Conservation (phyloP, 2,329 filamentous ascomycete species). For the Elsinoe necatrix region DNA sequence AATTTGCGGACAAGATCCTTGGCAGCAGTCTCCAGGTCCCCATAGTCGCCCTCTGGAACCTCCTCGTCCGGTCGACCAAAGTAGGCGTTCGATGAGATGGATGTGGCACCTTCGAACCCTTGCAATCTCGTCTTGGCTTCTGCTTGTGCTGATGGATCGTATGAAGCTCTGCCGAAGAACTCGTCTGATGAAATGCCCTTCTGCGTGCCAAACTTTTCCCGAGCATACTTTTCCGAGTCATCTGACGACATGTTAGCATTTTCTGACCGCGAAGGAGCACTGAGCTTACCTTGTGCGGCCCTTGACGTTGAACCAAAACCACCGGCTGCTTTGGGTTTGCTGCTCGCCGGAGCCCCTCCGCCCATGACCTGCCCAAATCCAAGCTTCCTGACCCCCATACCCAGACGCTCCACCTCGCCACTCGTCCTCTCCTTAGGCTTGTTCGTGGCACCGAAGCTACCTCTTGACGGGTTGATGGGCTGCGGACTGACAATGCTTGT, state of each 20-base stretch:
- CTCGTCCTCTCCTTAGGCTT: conserved; percentile 47
- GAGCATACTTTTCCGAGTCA: conserved; percentile 75
- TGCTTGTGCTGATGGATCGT: conserved; percentile 67
- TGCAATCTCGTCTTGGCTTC: conserved; percentile 83
- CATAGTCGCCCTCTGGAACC: conserved; percentile 62
- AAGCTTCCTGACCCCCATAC: conserved; percentile 77
- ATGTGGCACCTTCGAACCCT: conserved; percentile 83
- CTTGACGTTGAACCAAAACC: conserved; percentile 62
- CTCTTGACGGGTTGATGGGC: conserved; percentile 58
- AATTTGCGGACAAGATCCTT: conserved; percentile 95
- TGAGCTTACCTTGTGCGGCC: conserved; percentile 29
- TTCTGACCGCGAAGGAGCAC: not conserved
- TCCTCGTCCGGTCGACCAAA: conserved; percentile 77
- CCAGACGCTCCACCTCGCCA: conserved; percentile 77
- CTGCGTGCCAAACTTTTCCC: conserved; percentile 79
- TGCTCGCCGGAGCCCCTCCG: conserved; percentile 41
- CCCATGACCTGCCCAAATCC: conserved; percentile 81
- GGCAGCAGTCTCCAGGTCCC: conserved; percentile 83
- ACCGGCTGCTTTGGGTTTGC: conserved; percentile 63
- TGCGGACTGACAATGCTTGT: conserved; percentile 64
- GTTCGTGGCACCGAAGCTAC: conserved; percentile 54
- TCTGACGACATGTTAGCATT: conserved; percentile 32
- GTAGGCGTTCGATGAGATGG: conserved; percentile 95
- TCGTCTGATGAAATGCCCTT: conserved; percentile 98
- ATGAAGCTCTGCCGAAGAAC: conserved; percentile 88